A percentile compares a stretch with the other conserved stretches of the same genome.
These are phyloP conservation scores for Aristolochia californica DNA, from an alignment of 164 flowering plant species.

Conservation along the genomic window DNA sequence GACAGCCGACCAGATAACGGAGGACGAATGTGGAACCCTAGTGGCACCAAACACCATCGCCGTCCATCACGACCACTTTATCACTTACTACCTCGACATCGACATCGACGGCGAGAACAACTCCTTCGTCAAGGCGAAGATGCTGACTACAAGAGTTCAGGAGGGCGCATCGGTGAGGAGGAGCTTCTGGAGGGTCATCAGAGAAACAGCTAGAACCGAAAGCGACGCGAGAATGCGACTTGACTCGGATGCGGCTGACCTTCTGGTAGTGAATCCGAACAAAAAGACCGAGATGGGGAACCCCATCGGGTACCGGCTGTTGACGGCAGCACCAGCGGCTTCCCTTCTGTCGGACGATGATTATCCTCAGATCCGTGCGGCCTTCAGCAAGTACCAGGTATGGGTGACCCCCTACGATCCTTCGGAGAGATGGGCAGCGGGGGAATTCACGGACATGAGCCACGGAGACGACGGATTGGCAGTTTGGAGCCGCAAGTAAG, in stretches of 20 bases:
- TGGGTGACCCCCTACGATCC: slow-evolving; percentile 62
- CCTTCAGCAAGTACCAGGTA: slow-evolving; percentile 50
- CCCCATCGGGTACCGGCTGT: slow-evolving; percentile 44
- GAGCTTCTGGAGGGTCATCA: slow-evolving; percentile 55
- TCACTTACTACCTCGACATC: slow-evolving; percentile 60
- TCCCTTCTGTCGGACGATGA: slow-evolving; percentile 55
- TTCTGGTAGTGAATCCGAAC: slow-evolving; percentile 43
- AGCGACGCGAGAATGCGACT: slow-evolving; percentile 33
- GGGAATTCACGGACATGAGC: slow-evolving; percentile 50
- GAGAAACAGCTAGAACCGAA: slow-evolving; percentile 38
- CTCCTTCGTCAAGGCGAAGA: slow-evolving; percentile 42
- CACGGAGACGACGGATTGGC: slow-evolving; percentile 55
- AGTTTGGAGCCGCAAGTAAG: slow-evolving; percentile 48
- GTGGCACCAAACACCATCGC: slow-evolving; percentile 46
- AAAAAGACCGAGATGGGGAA: slow-evolving; percentile 53
- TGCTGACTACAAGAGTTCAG: slow-evolving; percentile 15
- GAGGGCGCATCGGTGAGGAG: slow-evolving; percentile 32
- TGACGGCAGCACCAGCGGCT: slow-evolving; percentile 26
- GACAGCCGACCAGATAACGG: slow-evolving; percentile 25
- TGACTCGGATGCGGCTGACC: slow-evolving; percentile 31
- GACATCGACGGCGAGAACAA: slow-evolving; percentile 55
- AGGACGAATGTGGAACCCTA: slow-evolving; percentile 36
- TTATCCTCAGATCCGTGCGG: slow-evolving; percentile 50
- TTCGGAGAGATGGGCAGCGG: slow-evolving; percentile 66
- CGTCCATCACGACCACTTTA: slow-evolving; percentile 55